Conservation (phyloP, 495 filamentous ascomycete genomes). For the Podospora comata region DNA sequence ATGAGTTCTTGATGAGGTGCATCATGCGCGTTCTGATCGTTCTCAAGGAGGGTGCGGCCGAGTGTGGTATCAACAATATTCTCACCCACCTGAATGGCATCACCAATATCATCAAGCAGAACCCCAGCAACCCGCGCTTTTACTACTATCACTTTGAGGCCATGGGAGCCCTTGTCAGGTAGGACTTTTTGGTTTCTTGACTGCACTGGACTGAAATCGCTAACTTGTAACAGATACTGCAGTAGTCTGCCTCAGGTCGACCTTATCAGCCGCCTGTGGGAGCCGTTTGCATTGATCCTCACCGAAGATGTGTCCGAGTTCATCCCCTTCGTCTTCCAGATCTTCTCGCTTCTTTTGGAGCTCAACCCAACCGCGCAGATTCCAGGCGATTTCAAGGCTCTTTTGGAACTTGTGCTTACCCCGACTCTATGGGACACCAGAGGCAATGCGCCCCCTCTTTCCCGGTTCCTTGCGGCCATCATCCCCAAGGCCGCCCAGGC, state of each 20-base stretch:
- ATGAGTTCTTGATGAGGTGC: slow-evolving; percentile 97
- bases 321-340: slow-evolving; percentile 92
- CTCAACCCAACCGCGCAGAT: slow-evolving; percentile 69
- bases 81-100: slow-evolving; percentile 78
- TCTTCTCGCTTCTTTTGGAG: slow-evolving; percentile 86
- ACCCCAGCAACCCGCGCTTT: slow-evolving; percentile 96
- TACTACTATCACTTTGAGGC: slow-evolving; percentile 98
- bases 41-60: slow-evolving; percentile 72
- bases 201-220: not conserved
- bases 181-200: slow-evolving; percentile 12
- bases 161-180: slow-evolving; percentile 89
- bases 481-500: slow-evolving; percentile 69
- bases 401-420: slow-evolving; percentile 71
- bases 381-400: slow-evolving; percentile 68
- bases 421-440: slow-evolving; percentile 81
- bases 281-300: slow-evolving; percentile 72
- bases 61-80: slow-evolving; percentile 64
- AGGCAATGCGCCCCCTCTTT: slow-evolving; percentile 89
- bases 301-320: slow-evolving; percentile 89
- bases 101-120: slow-evolving; percentile 79
- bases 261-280: slow-evolving; percentile 72
- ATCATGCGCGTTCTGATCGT: slow-evolving; percentile 96
- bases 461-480: slow-evolving; percentile 77
- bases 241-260: slow-evolving; percentile 65
- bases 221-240: slow-evolving; percentile 53